Evolutionary conservation across 257 asterid genomes (phyloP).

Genomic region (Ballota nigra): DNA sequence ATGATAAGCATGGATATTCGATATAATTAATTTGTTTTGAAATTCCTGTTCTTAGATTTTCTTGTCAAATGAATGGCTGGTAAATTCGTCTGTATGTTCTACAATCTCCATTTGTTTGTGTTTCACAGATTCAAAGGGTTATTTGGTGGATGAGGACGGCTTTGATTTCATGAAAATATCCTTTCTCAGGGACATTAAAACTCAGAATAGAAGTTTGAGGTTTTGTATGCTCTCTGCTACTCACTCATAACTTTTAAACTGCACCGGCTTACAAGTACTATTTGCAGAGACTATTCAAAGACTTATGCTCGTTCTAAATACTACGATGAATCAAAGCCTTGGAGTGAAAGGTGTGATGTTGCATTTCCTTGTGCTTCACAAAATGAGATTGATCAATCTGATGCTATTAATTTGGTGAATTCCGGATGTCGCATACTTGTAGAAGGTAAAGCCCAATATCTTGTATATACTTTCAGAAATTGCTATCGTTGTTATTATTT

Average conservation of each 20-base stretch:
- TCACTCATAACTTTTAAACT: neutral
- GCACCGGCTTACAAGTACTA: slow-evolving; percentile 30
- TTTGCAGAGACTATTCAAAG: slow-evolving; percentile 89
- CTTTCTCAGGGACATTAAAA: slow-evolving; percentile 80
- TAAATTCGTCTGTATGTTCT: neutral
- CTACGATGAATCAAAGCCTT: slow-evolving; percentile 90
- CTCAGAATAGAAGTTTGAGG: slow-evolving; percentile 96
- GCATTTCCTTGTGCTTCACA: slow-evolving; percentile 97
- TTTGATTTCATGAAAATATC: slow-evolving; percentile 92
- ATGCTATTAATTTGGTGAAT: slow-evolving; percentile 83
- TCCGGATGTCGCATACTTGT: slow-evolving; percentile 87
- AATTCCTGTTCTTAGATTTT: neutral
- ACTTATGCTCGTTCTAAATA: slow-evolving; percentile 96
- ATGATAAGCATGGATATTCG: neutral
- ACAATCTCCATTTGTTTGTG: slow-evolving; percentile 22
- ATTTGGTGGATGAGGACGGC: slow-evolving; percentile 96
- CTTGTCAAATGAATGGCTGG: slow-evolving; percentile 5
- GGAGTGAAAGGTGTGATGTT: slow-evolving; percentile 94
- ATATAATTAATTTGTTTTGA: neutral
- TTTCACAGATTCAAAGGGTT: slow-evolving; percentile 85
- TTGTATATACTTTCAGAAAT: neutral
- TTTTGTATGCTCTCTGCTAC: slow-evolving; percentile 27
- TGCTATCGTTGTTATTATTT: neutral
- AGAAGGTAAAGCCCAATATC: slow-evolving; percentile 58
- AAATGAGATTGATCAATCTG: slow-evolving; percentile 89